Evolutionary conservation across 352 stramenopile genomes (phyloP), one percentile per base, ranked within the genome.

Genomic region (Globisporangium solare): DNA sequence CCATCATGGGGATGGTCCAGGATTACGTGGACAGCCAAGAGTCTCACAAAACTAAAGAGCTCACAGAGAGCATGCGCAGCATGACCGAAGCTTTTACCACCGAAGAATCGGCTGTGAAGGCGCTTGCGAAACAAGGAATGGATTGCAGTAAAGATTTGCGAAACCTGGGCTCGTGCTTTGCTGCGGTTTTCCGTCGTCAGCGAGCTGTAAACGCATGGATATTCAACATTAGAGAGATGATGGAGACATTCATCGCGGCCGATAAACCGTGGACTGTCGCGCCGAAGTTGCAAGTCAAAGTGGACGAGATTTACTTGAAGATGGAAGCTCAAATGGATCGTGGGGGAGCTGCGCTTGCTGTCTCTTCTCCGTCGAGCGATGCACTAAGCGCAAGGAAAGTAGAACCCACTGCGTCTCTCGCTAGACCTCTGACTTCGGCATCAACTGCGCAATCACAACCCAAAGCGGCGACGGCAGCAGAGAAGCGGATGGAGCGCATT

Each of bases 21-120:
- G 64, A 75, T 21, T 70, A 63, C 51, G 21, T 70, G 20, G 67
- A 75, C 27, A 75, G 57, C 6, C 62, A 66, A 39, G 50, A 59
- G 22, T 51, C 49, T 12, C 47, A 61, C 8, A 37, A 45, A 4
- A 51, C 40, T 3, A 37, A 56, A 27, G 31, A 60, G 15, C 48
- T 64, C 13, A 49, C 21, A 4, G 18, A 40, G 6, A 53, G 17
- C 12, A 32, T 69, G 22, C 43, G 12, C 11, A 18, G 11, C 6
- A 37, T 49, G 6, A 20, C 40, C 12, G 45, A 48, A 12, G 21
- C 1, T 21, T 22, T 58, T 18, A 14, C 15, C 5, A 40, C 47
- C 24, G 43, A 42, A 14, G 8, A 21, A 6, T 20, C 31, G 4
- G 35, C 39, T 18, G 31, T 63, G 0, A 4, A 35, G 11, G n/a